Conservation (phyloP, 2,329 filamentous ascomycete genomes). For the Epichloe brachyelytri region DNA sequence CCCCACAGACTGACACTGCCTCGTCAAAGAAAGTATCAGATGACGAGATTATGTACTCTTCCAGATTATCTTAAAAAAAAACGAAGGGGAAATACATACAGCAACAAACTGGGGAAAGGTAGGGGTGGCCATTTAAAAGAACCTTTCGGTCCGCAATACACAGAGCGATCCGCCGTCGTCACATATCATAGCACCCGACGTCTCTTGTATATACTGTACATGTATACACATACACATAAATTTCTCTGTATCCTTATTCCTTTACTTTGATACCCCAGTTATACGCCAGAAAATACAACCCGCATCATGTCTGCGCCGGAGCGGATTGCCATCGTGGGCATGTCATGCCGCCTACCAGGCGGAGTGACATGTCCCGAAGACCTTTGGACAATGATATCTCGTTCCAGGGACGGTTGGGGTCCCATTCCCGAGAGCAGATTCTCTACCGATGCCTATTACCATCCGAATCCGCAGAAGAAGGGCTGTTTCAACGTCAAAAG, state of each 20-base stretch:
- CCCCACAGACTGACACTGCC: background rate
- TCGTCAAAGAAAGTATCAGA: background rate
- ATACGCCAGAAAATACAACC: background rate
- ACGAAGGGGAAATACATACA: too few species aligned
- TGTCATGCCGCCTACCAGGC: constrained; percentile 12
- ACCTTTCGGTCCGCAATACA: background rate
- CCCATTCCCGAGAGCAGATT: background rate
- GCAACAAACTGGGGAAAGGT: too few species aligned
- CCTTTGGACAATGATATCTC: constrained; percentile 9
- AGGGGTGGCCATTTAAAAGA: background rate
- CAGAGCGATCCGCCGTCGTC: background rate
- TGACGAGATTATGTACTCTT: background rate
- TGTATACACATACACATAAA: too few species aligned
- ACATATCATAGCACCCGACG: background rate
- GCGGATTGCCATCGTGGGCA: constrained; percentile 12
- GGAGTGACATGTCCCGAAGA: constrained; percentile 8
- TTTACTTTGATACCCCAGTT: background rate
- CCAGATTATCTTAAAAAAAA: too few species aligned
- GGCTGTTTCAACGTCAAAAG: constrained; percentile 23
- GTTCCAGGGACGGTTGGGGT: constrained; percentile 2
- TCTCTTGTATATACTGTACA: background rate
- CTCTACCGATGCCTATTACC: constrained; percentile 21
- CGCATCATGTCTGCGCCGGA: constrained; percentile 1
- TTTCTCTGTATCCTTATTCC: too few species aligned
- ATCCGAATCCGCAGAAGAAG: constrained; percentile 27